phyloP scores from a whole-genome alignment of 2,329 filamentous ascomycete genomes.

The Neofusicoccum laricinum region DNA sequence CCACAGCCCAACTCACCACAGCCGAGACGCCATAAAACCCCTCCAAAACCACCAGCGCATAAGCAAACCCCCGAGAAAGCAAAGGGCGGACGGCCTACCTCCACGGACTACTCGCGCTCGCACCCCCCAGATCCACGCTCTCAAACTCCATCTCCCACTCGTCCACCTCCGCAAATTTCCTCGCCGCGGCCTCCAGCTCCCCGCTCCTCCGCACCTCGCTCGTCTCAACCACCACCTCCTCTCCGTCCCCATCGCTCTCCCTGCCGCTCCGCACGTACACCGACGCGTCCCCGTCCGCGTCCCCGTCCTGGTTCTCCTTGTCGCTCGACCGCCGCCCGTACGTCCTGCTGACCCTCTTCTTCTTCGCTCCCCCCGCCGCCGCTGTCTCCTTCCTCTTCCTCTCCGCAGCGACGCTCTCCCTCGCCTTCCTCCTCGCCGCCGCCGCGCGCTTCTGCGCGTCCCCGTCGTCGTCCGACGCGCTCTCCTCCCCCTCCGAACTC shows the following conservation, averaged over 20 bases:
- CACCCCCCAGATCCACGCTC: slow-evolving; percentile 38
- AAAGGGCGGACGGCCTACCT: too few species aligned
- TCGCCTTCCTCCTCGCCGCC: slow-evolving; percentile 24
- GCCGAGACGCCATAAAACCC: background rate
- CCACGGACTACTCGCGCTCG: slow-evolving; percentile 40
- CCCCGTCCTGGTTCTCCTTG: slow-evolving; percentile 39
- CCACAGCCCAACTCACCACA: too few species aligned
- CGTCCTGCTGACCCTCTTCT: slow-evolving; percentile 30
- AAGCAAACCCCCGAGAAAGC: background rate
- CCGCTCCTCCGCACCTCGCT: slow-evolving; percentile 27
- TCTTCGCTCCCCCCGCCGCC: slow-evolving; percentile 16
- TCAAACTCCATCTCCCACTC: slow-evolving; percentile 52
- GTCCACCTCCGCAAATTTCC: slow-evolving; percentile 51
- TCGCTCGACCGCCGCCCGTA: slow-evolving; percentile 31
- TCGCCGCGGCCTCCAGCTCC: slow-evolving; percentile 42
- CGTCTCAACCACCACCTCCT: slow-evolving; percentile 22
- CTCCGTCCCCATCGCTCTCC: slow-evolving; percentile 33
- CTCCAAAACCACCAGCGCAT: background rate
- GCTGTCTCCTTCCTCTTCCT: slow-evolving; percentile 18
- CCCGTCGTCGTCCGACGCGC: slow-evolving; percentile 26
- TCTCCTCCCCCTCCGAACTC: slow-evolving; percentile 24
- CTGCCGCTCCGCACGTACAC: slow-evolving; percentile 24
- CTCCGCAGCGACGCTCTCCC: slow-evolving; percentile 3
- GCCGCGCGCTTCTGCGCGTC: slow-evolving; percentile 37
- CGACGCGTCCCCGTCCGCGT: background rate